phyloP scores from a whole-genome alignment of 2,329 filamentous ascomycete genomes.

The Penicillium polonicum region DNA sequence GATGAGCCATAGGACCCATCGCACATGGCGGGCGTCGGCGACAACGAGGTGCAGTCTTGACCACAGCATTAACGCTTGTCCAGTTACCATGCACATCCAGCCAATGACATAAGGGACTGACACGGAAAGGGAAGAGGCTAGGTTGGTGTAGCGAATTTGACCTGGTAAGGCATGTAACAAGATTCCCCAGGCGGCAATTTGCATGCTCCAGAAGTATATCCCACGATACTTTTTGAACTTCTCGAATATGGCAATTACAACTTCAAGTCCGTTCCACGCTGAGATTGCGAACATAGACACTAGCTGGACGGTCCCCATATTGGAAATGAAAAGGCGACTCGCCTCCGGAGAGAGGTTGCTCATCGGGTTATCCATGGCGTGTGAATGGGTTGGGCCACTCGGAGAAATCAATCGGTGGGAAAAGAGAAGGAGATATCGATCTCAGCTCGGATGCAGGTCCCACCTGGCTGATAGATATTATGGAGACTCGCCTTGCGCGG shows the following conservation, averaged over 20 bases:
- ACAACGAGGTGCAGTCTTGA: conserved; percentile 48
- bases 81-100: conserved; percentile 40
- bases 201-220: conserved; percentile 50
- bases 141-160: conserved; percentile 5
- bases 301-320: neutral
- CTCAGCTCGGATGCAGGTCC: neutral
- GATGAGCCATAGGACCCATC: conserved; percentile 43
- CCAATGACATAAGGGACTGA: conserved; percentile 23
- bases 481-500: neutral
- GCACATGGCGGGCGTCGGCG: conserved; percentile 31
- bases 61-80: conserved; percentile 46
- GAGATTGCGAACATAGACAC: conserved; percentile 5
- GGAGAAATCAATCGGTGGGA: neutral
- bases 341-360: conserved; percentile 3
- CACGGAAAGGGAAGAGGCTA: neutral
- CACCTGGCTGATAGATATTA: neutral
- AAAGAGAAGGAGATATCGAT: neutral
- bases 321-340: neutral
- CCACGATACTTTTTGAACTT: conserved; percentile 44
- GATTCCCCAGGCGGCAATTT: conserved; percentile 39
- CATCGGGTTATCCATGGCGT: conserved; percentile 9
- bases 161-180: conserved; percentile 35
- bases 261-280: conserved; percentile 45
- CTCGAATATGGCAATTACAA: conserved; percentile 43
- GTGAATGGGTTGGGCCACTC: neutral